Conservation (phyloP, 495 filamentous ascomycete genomes). For the Tuber borchii region DNA sequence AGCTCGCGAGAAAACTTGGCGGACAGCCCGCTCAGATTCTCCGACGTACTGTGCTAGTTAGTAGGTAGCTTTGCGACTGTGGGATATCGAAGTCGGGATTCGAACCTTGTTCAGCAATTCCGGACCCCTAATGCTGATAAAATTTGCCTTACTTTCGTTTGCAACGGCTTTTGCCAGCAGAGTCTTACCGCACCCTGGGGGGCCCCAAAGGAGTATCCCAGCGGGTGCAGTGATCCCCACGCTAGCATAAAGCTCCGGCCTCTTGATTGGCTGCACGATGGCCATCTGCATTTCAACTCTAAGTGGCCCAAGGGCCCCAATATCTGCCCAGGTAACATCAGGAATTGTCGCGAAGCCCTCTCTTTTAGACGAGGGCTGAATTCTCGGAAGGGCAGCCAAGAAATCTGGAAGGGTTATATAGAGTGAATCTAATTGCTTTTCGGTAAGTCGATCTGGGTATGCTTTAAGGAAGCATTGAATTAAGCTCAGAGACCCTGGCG, state of each 20-base stretch:
- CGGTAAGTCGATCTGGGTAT: constrained; percentile 39
- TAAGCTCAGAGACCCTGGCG: constrained; percentile 16
- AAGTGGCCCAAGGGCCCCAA: constrained; percentile 74
- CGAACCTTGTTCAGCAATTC: constrained; percentile 38
- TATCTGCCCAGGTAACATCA: constrained; percentile 91
- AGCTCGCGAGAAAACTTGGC: constrained; percentile 85
- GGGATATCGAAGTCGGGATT: neutral
- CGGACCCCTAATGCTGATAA: constrained; percentile 95
- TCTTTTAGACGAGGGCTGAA: constrained; percentile 87
- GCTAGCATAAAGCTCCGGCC: constrained; percentile 68
- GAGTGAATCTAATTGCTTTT: constrained; percentile 34
- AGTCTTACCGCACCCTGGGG: constrained; percentile 94
- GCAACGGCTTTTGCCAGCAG: constrained; percentile 93
- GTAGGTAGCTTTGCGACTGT: constrained; percentile 55
- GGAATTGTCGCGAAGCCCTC: constrained; percentile 97
- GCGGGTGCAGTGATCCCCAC: constrained; percentile 84
- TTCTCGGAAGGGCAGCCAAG: constrained; percentile 67
- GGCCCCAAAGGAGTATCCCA: constrained; percentile 92
- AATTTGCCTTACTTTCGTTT: constrained; percentile 91
- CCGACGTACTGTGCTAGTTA: constrained; percentile 64
- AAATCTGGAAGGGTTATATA: constrained; percentile 54
- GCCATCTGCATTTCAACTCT: constrained; percentile 77
- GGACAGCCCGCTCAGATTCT: constrained; percentile 85
- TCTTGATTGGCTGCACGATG: constrained; percentile 86
- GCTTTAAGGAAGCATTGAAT: constrained; percentile 47